These are phyloP conservation scores for Metschnikowia peoriensis DNA, from an alignment of 805 yeast genomes.

Conservation along the genomic window DNA sequence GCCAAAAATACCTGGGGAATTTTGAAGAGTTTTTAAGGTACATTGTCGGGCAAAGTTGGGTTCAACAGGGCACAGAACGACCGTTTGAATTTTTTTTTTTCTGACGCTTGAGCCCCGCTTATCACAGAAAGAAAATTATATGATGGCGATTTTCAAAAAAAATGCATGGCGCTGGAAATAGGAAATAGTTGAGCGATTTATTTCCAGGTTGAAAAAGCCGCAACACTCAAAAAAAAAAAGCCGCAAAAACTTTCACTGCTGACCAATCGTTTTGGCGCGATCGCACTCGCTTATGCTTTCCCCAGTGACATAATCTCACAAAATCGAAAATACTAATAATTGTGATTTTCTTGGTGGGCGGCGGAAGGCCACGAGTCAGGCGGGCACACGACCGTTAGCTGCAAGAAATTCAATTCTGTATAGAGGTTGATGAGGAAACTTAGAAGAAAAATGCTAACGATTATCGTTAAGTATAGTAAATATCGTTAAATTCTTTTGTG, in stretches of 20 bases:
- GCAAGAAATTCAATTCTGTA: too few relatives aligned
- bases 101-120: too few relatives aligned
- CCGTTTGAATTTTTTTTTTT: too few relatives aligned
- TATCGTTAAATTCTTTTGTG: too few relatives aligned
- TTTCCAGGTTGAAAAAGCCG: not conserved
- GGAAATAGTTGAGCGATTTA: not conserved
- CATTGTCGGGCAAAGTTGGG: not conserved
- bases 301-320: not conserved
- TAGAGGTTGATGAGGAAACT: too few relatives aligned
- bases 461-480: too few relatives aligned
- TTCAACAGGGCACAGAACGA: too few relatives aligned
- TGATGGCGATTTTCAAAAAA: not conserved
- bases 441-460: too few relatives aligned
- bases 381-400: not conserved
- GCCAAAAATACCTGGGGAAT: not conserved
- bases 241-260: not conserved
- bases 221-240: not conserved
- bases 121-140: too few relatives aligned
- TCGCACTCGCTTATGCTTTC: slow-evolving; percentile 1
- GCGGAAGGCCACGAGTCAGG: not conserved
- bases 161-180: not conserved
- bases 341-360: not conserved
- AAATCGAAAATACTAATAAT: not conserved
- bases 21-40: not conserved
- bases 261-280: slow-evolving; percentile 1